Conservation (phyloP, 2,329 filamentous ascomycete genomes). For the Colletotrichum eremochloae region DNA sequence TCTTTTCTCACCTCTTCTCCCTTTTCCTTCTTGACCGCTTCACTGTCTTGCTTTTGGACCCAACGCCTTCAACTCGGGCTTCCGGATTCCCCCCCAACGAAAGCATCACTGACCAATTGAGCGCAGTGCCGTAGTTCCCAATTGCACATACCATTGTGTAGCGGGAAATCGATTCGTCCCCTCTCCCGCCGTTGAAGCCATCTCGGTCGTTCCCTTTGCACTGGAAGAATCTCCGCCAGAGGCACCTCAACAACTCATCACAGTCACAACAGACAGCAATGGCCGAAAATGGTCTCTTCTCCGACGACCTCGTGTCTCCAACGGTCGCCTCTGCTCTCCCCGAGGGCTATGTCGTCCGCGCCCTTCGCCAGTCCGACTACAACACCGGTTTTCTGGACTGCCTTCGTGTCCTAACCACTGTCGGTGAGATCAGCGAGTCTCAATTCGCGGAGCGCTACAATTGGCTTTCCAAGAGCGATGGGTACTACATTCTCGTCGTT, state of each 20-base stretch:
- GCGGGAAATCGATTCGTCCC: neutral
- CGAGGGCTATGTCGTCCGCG: slow-evolving; percentile 84
- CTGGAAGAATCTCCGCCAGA: neutral
- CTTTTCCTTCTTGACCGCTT: slow-evolving; percentile 32
- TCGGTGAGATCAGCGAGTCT: slow-evolving; percentile 84
- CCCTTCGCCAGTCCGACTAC: slow-evolving; percentile 84
- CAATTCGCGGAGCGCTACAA: slow-evolving; percentile 85
- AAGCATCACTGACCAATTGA: slow-evolving; percentile 26
- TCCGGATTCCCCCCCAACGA: slow-evolving; percentile 28
- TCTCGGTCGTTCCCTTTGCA: neutral
- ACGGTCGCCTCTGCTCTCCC: slow-evolving; percentile 80
- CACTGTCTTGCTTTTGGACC: slow-evolving; percentile 15
- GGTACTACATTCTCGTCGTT: slow-evolving; percentile 90
- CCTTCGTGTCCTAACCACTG: slow-evolving; percentile 89
- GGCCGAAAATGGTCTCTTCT: slow-evolving; percentile 77
- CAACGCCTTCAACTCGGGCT: slow-evolving; percentile 5
- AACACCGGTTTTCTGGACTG: slow-evolving; percentile 89
- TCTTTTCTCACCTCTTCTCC: neutral
- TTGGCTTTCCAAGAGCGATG: slow-evolving; percentile 80
- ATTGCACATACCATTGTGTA: neutral
- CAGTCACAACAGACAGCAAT: slow-evolving; percentile 16
- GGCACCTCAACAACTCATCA: neutral
- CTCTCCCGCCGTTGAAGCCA: neutral
- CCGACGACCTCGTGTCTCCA: slow-evolving; percentile 80
- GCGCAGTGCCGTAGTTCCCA: neutral